A percentile compares a stretch with the other conserved stretches of the same genome.
These are phyloP conservation scores for Inga leiocalycina DNA, from an alignment of 306 rosid genomes.

Conservation along the genomic window DNA sequence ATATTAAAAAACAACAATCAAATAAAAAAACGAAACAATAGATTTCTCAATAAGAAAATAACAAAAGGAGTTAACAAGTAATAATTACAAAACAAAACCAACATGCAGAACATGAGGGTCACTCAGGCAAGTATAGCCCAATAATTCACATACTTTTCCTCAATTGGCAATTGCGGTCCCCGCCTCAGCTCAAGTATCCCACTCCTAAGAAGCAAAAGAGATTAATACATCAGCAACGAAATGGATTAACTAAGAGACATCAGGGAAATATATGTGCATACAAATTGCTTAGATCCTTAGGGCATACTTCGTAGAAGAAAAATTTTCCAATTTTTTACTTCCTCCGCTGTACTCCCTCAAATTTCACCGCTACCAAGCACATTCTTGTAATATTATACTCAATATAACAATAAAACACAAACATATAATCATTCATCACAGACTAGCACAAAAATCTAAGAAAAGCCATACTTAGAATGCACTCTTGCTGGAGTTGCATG, in stretches of 20 bases:
- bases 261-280: slow-evolving; percentile 15
- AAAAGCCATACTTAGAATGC: slow-evolving; percentile 64
- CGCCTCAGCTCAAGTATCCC: slow-evolving; percentile 56
- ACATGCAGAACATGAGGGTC: slow-evolving; percentile 12
- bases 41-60: not conserved
- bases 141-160: slow-evolving; percentile 69
- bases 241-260: slow-evolving; percentile 19
- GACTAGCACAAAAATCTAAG: not conserved
- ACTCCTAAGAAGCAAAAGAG: slow-evolving; percentile 50
- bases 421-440: slow-evolving; percentile 4
- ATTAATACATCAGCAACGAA: slow-evolving; percentile 3
- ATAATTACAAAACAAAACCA: slow-evolving; percentile 29
- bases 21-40: not conserved
- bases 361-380: slow-evolving; percentile 30
- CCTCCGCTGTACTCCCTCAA: not conserved
- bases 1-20: not conserved
- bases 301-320: slow-evolving; percentile 21
- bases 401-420: slow-evolving; percentile 21
- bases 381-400: slow-evolving; percentile 7
- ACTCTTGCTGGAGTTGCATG: slow-evolving; percentile 91
- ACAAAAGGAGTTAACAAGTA: slow-evolving; percentile 13
- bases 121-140: slow-evolving; percentile 23
- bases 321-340: slow-evolving; percentile 1
- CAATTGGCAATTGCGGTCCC: slow-evolving; percentile 55
- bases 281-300: slow-evolving; percentile 1